Base-by-base conservation (phyloP, 2,329 filamentous ascomycete species). In the Talaromyces sp. region DNA sequence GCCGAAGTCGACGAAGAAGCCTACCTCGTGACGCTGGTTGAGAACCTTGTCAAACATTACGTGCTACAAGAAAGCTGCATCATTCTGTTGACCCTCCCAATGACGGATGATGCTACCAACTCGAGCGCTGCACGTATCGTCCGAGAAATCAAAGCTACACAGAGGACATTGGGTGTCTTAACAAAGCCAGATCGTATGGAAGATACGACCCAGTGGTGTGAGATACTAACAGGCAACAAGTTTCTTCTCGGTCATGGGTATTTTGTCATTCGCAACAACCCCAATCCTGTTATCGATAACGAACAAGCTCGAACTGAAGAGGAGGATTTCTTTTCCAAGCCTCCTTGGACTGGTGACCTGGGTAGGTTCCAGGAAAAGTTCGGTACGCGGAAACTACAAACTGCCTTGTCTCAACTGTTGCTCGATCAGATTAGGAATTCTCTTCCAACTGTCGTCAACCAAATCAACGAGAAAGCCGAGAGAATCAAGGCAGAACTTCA, bases 131-230 rank as follows among this genome's bases (percentile, higher is more conserved):
- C 89, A 11, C 81, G 82, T 0, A 80, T 91, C 2, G 85, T 93
- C 65, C 75, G 84, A 31, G 72, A 81, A 49, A 75, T 84, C 1
- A 78, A 78, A 1, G 88, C 88, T 0, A 78, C 82, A 2, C 64
- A 78, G 3, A 80, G 88, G 1, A 89, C 87, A 0, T 80, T 90
- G 58, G 90, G 90, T 0, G 89, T 96, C 0, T 80, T 96, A 17
- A 96, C 92, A 0, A 96, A 96, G 68, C 91, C 92, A 0, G 93
- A 96, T 63, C 82, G 89, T 0, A 75, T 92, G 0, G 82, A 85
- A 0, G 70, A 75, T 0, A 77, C 84, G 0, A 75, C 79, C 0
- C 85, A 87, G 59, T 90, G 89, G 82, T 70, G 84, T 0, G 76
- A 82, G 0, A 87, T 92, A 59, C 79, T 96, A 4, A 77, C 79